Base-by-base conservation (phyloP, 148 eudicot species). In the Camellia sinensis region DNA sequence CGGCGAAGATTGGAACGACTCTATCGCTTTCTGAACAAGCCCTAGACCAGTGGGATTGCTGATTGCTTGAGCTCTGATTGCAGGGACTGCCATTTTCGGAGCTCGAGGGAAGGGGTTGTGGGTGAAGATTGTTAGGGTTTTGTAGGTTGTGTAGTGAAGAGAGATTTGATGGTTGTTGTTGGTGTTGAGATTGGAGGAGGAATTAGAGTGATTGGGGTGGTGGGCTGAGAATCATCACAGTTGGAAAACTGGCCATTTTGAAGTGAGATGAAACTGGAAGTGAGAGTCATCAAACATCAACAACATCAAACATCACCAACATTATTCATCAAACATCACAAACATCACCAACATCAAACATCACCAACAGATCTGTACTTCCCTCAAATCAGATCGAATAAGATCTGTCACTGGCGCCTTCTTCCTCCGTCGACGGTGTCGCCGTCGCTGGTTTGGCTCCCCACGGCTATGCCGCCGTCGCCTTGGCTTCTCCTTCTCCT, bases 1-100 rank as follows among this genome's bases (percentile, higher is more conserved):
- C 5, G 93, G 97, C 46, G 90, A 89, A 2, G 90, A 80, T 78
- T 82, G 84, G 72, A 88, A 78, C 59, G 90, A 80, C 54, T 77
- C 84, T 41, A 85, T 78, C 21, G 86, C 92, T 0, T 72, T 75
- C 10, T 87, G 86, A 45, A 89, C 45, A 18, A 88, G 62, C 8
- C 75, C 71, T 11, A 86, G 77, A 74, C 81, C 90, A 82, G 66
- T 2, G 11, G 69, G 29, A 75, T 71, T n/a, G n/a, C n/a, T 40
- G n/a, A 80, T 59, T 60, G 90, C 85, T 56, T 82, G 87, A 40
- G 90, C 73, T 76, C 57, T 78, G 57, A 73, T 12, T 12, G 82
- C 65, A 29, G 73, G 43, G 54, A 65, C 56, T 63, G 18, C 29
- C 80, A 65, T 80, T 18, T 19, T n/a, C n/a, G n/a, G 46, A 41